phyloP scores from a whole-genome alignment of 83 land plant species.

The Picea mariana region DNA sequence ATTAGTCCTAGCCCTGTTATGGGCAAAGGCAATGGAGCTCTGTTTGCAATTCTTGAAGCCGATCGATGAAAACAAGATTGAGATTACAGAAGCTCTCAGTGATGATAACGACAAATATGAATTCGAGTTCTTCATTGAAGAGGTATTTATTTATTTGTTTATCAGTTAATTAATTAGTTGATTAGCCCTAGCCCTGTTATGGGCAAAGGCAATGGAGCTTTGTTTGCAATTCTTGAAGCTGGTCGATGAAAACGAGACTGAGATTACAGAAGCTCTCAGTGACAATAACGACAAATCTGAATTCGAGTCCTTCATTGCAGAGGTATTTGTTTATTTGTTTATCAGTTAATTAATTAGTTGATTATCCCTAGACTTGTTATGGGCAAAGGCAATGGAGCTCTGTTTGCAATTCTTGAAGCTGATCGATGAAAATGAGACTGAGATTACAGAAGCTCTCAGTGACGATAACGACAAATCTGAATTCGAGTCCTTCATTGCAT shows the following conservation, averaged over 20 bases:
- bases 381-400: no score
- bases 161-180: no score
- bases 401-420: slow-evolving; percentile 26
- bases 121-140: slow-evolving; percentile 49
- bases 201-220: no score
- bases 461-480: slow-evolving; percentile 60
- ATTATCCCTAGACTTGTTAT: no score
- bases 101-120: slow-evolving; percentile 59
- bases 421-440: background rate
- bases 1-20: no score
- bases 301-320: slow-evolving; percentile 50
- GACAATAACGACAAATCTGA: slow-evolving; percentile 59
- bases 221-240: slow-evolving; percentile 26
- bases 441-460: slow-evolving; percentile 36
- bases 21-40: no score
- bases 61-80: background rate
- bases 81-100: slow-evolving; percentile 36
- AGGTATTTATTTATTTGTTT: slow-evolving; percentile 32
- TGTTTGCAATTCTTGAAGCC: slow-evolving; percentile 25
- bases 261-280: slow-evolving; percentile 36
- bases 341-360: no score
- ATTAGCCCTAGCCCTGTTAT: no score
- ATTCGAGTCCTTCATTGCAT: slow-evolving; percentile 49
- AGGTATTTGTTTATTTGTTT: slow-evolving; percentile 32
- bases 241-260: background rate